phyloP scores from a whole-genome alignment of 768 basidiomycete genomes.

The Mycena filopes region DNA sequence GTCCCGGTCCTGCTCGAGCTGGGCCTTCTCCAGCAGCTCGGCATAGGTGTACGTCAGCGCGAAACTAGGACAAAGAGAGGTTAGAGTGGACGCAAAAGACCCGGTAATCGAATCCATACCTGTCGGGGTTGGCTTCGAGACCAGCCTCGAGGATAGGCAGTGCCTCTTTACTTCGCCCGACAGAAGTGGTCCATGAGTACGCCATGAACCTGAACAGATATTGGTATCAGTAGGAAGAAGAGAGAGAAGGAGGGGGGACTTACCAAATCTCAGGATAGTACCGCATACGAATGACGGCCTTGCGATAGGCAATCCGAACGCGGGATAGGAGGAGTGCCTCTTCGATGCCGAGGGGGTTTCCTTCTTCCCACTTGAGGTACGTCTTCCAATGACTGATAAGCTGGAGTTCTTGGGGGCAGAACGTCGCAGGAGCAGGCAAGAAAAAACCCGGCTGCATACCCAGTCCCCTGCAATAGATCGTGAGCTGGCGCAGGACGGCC shows the following conservation, averaged over 20 bases:
- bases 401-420: constrained; percentile 75
- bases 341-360: constrained; percentile 92
- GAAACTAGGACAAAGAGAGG: constrained; percentile 60
- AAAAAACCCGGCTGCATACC: constrained; percentile 61
- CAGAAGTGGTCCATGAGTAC: constrained; percentile 79
- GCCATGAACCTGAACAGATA: constrained; percentile 84
- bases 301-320: constrained; percentile 87
- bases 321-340: constrained; percentile 74
- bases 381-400: constrained; percentile 89
- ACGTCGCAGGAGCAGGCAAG: constrained; percentile 78
- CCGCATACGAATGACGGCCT: constrained; percentile 91
- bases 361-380: constrained; percentile 96
- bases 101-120: constrained; percentile 51
- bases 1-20: constrained; percentile 65
- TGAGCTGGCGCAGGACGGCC: constrained; percentile 84
- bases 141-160: constrained; percentile 83
- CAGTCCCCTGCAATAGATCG: constrained; percentile 73
- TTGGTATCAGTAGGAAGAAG: constrained; percentile 18
- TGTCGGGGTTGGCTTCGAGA: constrained; percentile 86
- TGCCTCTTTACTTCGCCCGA: constrained; percentile 86
- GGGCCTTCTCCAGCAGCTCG: constrained; percentile 63
- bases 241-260: constrained; percentile 30
- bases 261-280: constrained; percentile 97
- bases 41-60: constrained; percentile 91
- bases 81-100: neutral